Evolutionary conservation across 129 eudicot genomes (phyloP).

Genomic region (Helianthus tuberosus): DNA sequence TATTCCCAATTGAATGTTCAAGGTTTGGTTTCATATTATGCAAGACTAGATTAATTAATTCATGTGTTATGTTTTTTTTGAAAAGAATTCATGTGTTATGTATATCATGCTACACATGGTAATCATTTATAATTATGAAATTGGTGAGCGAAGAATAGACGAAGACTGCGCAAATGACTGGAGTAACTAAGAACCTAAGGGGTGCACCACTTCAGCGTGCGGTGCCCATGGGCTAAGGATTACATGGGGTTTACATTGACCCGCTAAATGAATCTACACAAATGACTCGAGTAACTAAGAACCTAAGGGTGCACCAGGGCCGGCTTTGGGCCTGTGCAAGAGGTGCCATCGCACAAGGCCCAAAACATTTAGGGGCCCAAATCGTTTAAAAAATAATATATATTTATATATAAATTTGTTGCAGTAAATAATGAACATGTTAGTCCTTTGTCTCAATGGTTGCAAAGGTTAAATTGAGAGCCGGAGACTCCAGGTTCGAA

Average conservation of each 20-base stretch:
- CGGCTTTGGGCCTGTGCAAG: too few species aligned
- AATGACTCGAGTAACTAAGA: slow-evolving; percentile 5
- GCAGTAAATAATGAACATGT: too few species aligned
- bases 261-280: too few species aligned
- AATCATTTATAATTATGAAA: slow-evolving; percentile 1
- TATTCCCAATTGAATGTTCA: slow-evolving; percentile 7
- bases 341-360: too few species aligned
- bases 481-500: too few species aligned
- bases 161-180: neutral
- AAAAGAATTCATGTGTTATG: neutral
- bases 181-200: slow-evolving; percentile 1
- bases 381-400: too few species aligned
- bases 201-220: neutral
- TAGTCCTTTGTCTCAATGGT: too few species aligned
- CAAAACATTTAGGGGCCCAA: too few species aligned
- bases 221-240: neutral
- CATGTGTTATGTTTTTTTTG: neutral
- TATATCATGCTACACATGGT: neutral
- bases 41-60: neutral
- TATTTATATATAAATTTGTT: too few species aligned
- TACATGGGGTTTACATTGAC: neutral
- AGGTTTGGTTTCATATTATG: slow-evolving; percentile 4
- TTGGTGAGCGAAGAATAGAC: neutral
- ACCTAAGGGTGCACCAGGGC: too few species aligned
- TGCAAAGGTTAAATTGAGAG: too few species aligned